phyloP scores from a whole-genome alignment of 2,329 filamentous ascomycete genomes.

The Paramyrothecium sp. region DNA sequence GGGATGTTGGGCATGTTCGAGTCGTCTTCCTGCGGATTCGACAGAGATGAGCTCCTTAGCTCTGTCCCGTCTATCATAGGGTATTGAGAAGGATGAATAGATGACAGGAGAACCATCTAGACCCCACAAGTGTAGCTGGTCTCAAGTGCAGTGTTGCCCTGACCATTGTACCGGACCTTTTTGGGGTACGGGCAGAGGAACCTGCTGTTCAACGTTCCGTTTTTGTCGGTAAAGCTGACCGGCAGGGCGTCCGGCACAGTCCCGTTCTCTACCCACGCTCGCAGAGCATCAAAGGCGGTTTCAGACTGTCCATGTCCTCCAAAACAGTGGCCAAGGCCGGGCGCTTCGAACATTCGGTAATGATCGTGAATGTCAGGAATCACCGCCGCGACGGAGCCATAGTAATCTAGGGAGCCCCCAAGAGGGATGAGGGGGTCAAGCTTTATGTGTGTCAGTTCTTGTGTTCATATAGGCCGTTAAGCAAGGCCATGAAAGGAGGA shows the following conservation, averaged over 20 bases:
- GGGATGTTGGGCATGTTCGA: no score
- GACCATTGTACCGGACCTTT: no score
- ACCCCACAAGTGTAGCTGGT: no score
- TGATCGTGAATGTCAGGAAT: constrained; percentile 21
- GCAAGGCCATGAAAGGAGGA: neutral
- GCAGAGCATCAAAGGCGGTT: constrained; percentile 18
- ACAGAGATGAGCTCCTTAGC: no score
- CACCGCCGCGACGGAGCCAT: constrained; percentile 15
- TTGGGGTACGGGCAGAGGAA: constrained; percentile 36
- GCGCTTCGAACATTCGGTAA: constrained; percentile 29
- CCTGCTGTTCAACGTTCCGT: constrained; percentile 22
- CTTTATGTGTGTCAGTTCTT: constrained; percentile 4
- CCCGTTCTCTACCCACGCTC: constrained; percentile 28
- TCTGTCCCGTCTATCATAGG: no score
- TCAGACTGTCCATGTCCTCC: constrained; percentile 20
- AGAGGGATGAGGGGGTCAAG: constrained; percentile 15
- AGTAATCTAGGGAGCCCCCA: constrained; percentile 21
- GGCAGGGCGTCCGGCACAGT: constrained; percentile 16
- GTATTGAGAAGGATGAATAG: no score
- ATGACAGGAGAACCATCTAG: no score
- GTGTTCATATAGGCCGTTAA: neutral
- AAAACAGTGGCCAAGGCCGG: constrained; percentile 30
- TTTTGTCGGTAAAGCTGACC: constrained; percentile 5
- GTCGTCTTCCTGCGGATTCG: no score
- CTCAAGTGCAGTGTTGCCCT: no score